Evolutionary conservation across 257 asterid species (phyloP).

Genomic region (Forsythia suspensa): DNA sequence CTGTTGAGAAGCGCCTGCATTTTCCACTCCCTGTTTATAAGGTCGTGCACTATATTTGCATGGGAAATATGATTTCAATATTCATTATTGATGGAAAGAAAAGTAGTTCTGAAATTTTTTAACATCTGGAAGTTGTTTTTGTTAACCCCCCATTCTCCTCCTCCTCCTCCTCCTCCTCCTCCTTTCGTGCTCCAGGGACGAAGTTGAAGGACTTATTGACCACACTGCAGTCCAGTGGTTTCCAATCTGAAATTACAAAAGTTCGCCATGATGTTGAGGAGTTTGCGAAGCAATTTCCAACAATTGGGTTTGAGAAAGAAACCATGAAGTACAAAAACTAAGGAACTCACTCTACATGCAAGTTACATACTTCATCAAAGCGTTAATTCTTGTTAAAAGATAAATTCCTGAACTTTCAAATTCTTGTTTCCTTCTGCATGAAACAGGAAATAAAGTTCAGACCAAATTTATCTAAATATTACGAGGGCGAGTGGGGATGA

Average conservation of each 20-base stretch:
- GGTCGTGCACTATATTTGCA: no score
- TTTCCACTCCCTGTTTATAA: no score
- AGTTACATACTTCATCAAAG: neutral
- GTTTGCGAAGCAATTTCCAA: slow-evolving; percentile 80
- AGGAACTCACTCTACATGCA: slow-evolving; percentile 15
- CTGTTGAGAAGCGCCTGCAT: no score
- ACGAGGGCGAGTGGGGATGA: slow-evolving; percentile 14
- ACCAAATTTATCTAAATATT: neutral
- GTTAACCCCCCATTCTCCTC: no score
- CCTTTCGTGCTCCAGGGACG: slow-evolving; percentile 46
- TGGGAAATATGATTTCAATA: no score
- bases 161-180: no score
- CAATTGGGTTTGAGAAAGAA: slow-evolving; percentile 81
- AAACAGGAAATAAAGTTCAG: slow-evolving; percentile 26
- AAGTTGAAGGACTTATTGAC: slow-evolving; percentile 81
- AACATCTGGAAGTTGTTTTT: no score
- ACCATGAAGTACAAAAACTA: slow-evolving; percentile 86
- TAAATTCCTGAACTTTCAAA: no score
- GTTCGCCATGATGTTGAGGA: slow-evolving; percentile 72
- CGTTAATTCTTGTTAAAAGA: no score
- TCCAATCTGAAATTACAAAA: slow-evolving; percentile 65
- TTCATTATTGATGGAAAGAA: neutral
- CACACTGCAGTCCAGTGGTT: slow-evolving; percentile 43
- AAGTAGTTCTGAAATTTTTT: no score
- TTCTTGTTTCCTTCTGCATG: neutral